Percentiles rank a stretch among this genome's conserved stretches.
Conservation (phyloP, 2,329 filamentous ascomycete species). For the Coniochaeta sp. region DNA sequence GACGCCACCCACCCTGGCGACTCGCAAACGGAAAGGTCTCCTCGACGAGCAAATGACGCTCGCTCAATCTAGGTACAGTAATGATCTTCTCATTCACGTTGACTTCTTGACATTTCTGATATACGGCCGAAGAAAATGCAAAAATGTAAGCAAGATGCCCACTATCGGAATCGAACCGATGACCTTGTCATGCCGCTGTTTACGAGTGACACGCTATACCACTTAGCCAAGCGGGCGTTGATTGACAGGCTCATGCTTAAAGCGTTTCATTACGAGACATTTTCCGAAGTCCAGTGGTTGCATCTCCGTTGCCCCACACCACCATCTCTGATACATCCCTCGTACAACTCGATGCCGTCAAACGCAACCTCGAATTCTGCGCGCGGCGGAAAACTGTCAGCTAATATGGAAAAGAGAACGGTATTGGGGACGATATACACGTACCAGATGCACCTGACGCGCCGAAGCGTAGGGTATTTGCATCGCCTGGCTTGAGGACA, state of each 20-base stretch:
- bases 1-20: too few species aligned
- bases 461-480: slow-evolving; percentile 27
- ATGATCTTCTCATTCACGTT: too few species aligned
- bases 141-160: background rate
- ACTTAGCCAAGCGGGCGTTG: background rate
- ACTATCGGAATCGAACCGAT: background rate
- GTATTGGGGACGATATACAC: background rate
- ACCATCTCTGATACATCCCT: slow-evolving; percentile 5
- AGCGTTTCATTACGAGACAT: background rate
- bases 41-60: too few species aligned
- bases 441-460: slow-evolving; percentile 15
- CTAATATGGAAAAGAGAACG: background rate
- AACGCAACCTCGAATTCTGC: slow-evolving; percentile 14
- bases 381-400: background rate
- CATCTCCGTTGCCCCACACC: background rate
- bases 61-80: too few species aligned
- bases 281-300: background rate
- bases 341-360: slow-evolving; percentile 16
- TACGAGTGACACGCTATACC: background rate
- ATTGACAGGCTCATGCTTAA: background rate
- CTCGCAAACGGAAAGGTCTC: too few species aligned
- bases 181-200: background rate
- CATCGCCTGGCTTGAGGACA: slow-evolving; percentile 18
- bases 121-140: background rate
- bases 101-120: background rate